Base-by-base conservation (phyloP, 2,329 filamentous ascomycete genomes). In the Pyricularia sp. region DNA sequence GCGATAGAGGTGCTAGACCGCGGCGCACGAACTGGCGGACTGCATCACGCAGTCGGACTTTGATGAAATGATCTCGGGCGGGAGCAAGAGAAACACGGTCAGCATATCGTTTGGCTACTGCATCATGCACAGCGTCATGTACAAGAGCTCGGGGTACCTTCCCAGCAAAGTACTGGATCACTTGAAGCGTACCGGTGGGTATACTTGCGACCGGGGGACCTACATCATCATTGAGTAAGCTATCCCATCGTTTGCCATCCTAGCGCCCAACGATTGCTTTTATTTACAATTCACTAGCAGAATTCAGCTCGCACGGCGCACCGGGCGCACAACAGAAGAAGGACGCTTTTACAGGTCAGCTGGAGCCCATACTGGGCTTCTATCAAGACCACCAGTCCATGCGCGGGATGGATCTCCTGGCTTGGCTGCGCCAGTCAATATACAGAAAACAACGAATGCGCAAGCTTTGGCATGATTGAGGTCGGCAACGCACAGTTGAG, bases 381-480 rank as follows among this genome's bases (percentile, higher is more conserved):
- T 89, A 86, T 75, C 77, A 80, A 33, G 79, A 82, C 69, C 84
- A 83, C 73, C 81, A 89, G 75, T 89, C 86, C 75, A 81, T 17
- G 28, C 85, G 87, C 12, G 84, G 84, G 2, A 74, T 82, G 69
- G 74, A 81, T 67, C 88, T 86, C 77, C 81, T 88, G n/a, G 76
- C 81, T 68, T 87, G 82, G 81, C 82, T 89, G 72, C 82, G 84
- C 12, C 78, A 81, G 55, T 78, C 81, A 58, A 82, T 87, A 69
- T 85, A 88, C 74, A 77, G 73, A n/a, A 55, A 82, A 80, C 70
- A 67, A 76, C 50, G 80, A 79, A 33, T 86, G 84, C 74, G 77
- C 81, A 68, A 86, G 84, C 64, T 86, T 88, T 30, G 86, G 86
- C 69, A 88, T 86, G 82, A 74, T 89, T 55, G 81, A 85, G 73